phyloP scores from a whole-genome alignment of 495 filamentous ascomycete species.

The Xylaria acuta region DNA sequence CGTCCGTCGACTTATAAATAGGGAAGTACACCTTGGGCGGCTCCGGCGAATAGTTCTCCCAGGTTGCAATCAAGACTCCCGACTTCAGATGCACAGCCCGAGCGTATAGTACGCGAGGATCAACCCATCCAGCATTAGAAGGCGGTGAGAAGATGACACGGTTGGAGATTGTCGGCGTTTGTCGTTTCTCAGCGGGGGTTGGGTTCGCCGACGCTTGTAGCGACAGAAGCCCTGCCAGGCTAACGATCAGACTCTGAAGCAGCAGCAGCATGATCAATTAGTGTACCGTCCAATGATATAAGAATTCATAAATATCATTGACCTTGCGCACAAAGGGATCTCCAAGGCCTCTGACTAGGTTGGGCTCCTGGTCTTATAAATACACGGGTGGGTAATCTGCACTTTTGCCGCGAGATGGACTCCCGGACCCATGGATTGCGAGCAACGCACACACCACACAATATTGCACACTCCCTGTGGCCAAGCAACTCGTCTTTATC shows the following conservation, averaged over 20 bases:
- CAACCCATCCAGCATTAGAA: conserved; percentile 43
- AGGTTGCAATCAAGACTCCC: conserved; percentile 65
- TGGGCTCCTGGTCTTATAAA: background rate
- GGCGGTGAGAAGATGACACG: conserved; percentile 53
- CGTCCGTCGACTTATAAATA: conserved; percentile 67
- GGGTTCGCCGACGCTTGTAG: conserved; percentile 1
- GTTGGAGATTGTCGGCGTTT: conserved; percentile 35
- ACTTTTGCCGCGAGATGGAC: conserved; percentile 4
- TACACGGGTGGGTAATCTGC: conserved; percentile 6
- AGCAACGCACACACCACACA: background rate
- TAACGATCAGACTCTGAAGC: background rate
- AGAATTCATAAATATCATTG: background rate
- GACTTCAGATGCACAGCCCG: conserved; percentile 57
- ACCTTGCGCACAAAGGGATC: background rate
- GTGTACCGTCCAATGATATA: background rate
- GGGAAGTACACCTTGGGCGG: conserved; percentile 67
- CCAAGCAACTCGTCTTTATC: background rate
- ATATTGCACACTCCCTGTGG: background rate
- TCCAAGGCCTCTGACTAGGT: no score
- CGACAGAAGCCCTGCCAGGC: conserved; percentile 7
- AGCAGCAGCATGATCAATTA: conserved; percentile 4
- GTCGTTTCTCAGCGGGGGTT: conserved; percentile 8
- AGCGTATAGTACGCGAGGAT: conserved; percentile 59
- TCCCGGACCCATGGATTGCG: background rate
- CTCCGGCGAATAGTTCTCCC: conserved; percentile 66